Conservation (phyloP, 1,139 yeast species). For the Zygosaccharomyces sapae region DNA sequence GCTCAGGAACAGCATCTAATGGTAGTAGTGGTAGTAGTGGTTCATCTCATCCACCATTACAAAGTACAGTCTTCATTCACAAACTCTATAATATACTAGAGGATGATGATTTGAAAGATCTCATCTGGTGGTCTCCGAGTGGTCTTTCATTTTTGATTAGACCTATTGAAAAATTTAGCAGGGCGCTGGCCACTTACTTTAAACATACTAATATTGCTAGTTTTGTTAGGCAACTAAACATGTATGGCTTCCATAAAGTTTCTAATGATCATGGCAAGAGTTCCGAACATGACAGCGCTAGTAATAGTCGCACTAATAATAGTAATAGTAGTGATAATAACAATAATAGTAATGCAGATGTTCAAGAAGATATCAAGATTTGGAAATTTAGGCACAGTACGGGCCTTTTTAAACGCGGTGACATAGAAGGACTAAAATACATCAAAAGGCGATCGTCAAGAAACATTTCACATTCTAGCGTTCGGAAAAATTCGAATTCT, state of each 20-base stretch:
- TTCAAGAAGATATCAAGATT: slow-evolving; percentile 26
- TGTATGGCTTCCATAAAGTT: slow-evolving; percentile 70
- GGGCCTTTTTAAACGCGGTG: slow-evolving; percentile 63
- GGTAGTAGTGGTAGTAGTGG: slow-evolving; percentile 7
- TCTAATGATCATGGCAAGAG: slow-evolving; percentile 38
- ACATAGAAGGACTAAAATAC: slow-evolving; percentile 50
- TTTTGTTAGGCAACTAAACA: slow-evolving; percentile 72
- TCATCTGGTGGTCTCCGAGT: slow-evolving; percentile 50
- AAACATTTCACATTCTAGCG: slow-evolving; percentile 37
- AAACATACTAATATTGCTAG: slow-evolving; percentile 76
- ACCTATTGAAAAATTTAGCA: slow-evolving; percentile 56
- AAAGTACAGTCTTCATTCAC: slow-evolving; percentile 56
- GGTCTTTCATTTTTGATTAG: slow-evolving; percentile 43
- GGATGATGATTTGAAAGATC: slow-evolving; percentile 47
- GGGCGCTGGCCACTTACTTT: slow-evolving; percentile 58
- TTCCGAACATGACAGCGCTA: slow-evolving; percentile 6
- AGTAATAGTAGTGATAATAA: slow-evolving; percentile 4
- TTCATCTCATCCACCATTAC: slow-evolving; percentile 10
- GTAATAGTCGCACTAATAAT: slow-evolving; percentile 8
- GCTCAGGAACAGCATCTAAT: not conserved
- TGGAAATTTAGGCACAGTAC: slow-evolving; percentile 76
- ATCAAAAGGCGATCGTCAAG: slow-evolving; percentile 65
- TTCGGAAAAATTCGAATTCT: slow-evolving; percentile 14
- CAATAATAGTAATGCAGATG: slow-evolving; percentile 5
- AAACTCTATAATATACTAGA: slow-evolving; percentile 62